Evolutionary conservation across 768 basidiomycete species (phyloP).

Genomic region (Boletus reticulatus): DNA sequence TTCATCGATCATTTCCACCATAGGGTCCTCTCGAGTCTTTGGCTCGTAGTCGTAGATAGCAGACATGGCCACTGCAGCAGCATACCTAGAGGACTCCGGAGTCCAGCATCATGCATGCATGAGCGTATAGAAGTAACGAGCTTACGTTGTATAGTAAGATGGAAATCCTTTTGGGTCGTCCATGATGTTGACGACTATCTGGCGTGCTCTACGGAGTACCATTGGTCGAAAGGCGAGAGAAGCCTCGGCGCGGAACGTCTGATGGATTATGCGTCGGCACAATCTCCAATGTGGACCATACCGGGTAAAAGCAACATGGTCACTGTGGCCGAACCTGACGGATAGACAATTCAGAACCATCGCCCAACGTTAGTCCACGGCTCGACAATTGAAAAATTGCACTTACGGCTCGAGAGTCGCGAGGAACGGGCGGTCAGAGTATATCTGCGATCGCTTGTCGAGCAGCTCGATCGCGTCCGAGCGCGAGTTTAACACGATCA

Average conservation of each 20-base stretch:
- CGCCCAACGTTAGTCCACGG: background rate
- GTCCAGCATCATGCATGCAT: background rate
- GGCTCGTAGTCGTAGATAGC: background rate
- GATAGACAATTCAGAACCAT: background rate
- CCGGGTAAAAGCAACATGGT: background rate
- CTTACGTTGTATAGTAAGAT: background rate
- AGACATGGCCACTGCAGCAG: background rate
- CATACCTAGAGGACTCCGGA: background rate
- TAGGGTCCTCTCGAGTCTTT: background rate
- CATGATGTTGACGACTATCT: background rate
- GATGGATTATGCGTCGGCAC: constrained; percentile 9
- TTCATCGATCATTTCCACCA: background rate
- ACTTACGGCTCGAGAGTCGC: constrained; percentile 4
- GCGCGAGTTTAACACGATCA: constrained; percentile 8
- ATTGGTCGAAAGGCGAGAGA: background rate
- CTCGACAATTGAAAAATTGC: background rate
- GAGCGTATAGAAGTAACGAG: background rate
- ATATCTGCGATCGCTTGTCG: constrained; percentile 13
- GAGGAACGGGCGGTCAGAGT: constrained; percentile 12
- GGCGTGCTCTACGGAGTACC: constrained; percentile 4
- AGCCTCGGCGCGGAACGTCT: constrained; percentile 3
- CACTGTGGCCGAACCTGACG: constrained; percentile 6
- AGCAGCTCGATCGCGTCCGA: background rate
- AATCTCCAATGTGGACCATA: constrained; percentile 3
- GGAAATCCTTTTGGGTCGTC: background rate